Conservation (phyloP, 257 asterid species). For the Primulina tabacum region DNA sequence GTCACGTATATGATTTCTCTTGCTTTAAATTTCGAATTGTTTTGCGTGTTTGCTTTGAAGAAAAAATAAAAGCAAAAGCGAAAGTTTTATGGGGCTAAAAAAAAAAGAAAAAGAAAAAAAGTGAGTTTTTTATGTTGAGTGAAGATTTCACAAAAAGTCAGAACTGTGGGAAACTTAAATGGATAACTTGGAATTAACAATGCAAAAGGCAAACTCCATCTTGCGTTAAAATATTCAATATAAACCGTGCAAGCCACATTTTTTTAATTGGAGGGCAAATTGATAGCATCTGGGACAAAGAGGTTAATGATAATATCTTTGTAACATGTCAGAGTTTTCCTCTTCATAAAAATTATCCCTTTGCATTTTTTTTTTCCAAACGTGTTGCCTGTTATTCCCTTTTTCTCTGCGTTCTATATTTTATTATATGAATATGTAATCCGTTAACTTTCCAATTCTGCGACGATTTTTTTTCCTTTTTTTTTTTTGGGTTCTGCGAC, state of each 20-base stretch:
- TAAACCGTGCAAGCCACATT: constrained; percentile 32
- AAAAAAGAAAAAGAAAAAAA: too few relatives aligned
- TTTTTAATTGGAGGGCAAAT: background rate
- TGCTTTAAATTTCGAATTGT: background rate
- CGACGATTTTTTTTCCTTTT: background rate
- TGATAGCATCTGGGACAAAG: background rate
- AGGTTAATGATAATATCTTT: background rate
- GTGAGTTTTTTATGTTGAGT: too few relatives aligned
- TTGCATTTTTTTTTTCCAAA: too few relatives aligned
- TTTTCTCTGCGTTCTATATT: constrained; percentile 12
- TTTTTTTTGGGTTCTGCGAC: constrained; percentile 8
- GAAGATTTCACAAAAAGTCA: constrained; percentile 12
- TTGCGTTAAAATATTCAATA: constrained; percentile 8
- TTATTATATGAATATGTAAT: constrained; percentile 5
- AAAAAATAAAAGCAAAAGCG: too few relatives aligned
- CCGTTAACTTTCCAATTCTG: constrained; percentile 6
- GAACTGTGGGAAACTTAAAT: background rate
- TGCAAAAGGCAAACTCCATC: background rate
- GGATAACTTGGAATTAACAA: background rate
- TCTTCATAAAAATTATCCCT: background rate
- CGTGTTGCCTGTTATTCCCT: background rate
- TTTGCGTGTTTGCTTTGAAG: too few relatives aligned
- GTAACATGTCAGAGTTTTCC: background rate
- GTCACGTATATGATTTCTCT: background rate
- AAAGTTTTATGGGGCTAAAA: too few relatives aligned